A percentile compares a stretch with the other conserved stretches of the same genome.
Evolutionary conservation across 1,284 basidiomycete genomes (phyloP).

Genomic region (Caloboletus inedulis): DNA sequence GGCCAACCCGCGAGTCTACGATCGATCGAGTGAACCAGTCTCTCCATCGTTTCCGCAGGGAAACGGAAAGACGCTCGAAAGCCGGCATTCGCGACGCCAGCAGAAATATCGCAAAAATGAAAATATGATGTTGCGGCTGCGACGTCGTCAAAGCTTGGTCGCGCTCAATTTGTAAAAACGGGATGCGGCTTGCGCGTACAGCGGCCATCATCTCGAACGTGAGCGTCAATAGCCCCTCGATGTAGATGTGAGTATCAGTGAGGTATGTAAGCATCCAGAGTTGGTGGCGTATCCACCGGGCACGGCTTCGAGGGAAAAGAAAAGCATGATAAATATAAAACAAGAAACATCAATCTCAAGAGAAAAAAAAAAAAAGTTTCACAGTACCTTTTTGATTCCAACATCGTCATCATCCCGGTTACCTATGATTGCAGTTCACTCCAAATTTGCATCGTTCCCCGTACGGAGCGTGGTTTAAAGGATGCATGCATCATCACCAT

Average conservation of each 20-base stretch:
- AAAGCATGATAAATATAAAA: neutral
- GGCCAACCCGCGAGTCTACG: neutral
- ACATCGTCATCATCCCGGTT: conserved; percentile 50
- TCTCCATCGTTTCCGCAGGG: neutral
- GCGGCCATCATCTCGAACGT: neutral
- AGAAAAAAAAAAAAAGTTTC: conserved; percentile 38
- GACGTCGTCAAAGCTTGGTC: neutral
- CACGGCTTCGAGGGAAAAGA: conserved; percentile 23
- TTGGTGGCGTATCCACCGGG: conserved; percentile 37
- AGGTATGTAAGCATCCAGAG: neutral
- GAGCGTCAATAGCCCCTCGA: no score
- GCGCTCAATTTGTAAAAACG: neutral
- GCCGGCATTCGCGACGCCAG: no score
- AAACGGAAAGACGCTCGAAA: neutral
- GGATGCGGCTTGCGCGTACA: neutral
- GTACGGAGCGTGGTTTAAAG: no score
- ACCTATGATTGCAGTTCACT: conserved; percentile 47
- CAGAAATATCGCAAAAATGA: neutral
- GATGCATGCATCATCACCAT: neutral
- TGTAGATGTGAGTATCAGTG: neutral
- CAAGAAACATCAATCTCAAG: conserved; percentile 33
- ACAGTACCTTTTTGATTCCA: conserved; percentile 39
- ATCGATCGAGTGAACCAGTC: neutral
- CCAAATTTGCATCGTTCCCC: conserved; percentile 13
- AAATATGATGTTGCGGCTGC: no score